phyloP scores from a whole-genome alignment of 495 filamentous ascomycete species.

The Aspergillus cristatus region DNA sequence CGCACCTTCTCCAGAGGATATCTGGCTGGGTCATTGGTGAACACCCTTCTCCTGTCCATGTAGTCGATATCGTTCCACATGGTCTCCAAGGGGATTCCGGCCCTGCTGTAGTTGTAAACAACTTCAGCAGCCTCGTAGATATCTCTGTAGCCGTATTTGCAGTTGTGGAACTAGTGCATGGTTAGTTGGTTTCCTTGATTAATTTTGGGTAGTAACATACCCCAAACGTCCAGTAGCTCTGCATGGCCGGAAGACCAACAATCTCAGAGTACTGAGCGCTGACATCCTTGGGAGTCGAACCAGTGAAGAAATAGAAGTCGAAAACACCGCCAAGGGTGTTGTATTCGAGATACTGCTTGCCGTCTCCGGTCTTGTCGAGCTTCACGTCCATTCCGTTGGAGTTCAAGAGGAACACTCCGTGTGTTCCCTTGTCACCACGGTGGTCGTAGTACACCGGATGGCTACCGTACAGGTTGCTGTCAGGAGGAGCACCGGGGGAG shows the following conservation, averaged over 20 bases:
- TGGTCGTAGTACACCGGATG: constrained; percentile 85
- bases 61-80: constrained; percentile 90
- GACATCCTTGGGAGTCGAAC: constrained; percentile 62
- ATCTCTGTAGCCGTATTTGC: constrained; percentile 73
- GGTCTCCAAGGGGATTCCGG: constrained; percentile 72
- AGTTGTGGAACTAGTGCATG: constrained; percentile 56
- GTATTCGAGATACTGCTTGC: constrained; percentile 73
- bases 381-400: constrained; percentile 85
- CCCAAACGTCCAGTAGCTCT: constrained; percentile 79
- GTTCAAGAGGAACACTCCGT: constrained; percentile 77
- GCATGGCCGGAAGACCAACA: constrained; percentile 62
- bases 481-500: constrained; percentile 52
- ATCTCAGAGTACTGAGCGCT: constrained; percentile 65
- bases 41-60: constrained; percentile 59
- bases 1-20: constrained; percentile 61
- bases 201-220: constrained; percentile 15
- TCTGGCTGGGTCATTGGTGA: constrained; percentile 64
- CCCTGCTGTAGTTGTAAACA: constrained; percentile 67
- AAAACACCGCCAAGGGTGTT: constrained; percentile 73
- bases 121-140: constrained; percentile 71
- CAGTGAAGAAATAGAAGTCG: constrained; percentile 78
- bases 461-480: constrained; percentile 72
- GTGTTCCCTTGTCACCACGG: constrained; percentile 54
- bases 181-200: constrained; percentile 1
- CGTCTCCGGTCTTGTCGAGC: constrained; percentile 53